phyloP scores from a whole-genome alignment of 306 rosid species.

The Leucaena leucocephala region DNA sequence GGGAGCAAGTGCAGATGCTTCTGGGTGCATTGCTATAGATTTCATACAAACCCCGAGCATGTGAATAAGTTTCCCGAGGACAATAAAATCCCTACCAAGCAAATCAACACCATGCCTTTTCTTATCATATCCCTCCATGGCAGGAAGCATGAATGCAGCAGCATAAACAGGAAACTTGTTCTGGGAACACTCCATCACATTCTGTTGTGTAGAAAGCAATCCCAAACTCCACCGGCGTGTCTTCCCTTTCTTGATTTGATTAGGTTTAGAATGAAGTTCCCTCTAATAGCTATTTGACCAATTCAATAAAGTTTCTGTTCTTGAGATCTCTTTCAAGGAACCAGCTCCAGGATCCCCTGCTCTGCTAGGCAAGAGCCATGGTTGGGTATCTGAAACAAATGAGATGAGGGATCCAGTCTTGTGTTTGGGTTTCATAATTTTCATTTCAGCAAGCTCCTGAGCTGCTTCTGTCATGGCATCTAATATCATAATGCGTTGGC shows the following conservation, averaged over 20 bases:
- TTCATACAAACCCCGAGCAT: slow-evolving; percentile 96
- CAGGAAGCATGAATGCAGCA: slow-evolving; percentile 97
- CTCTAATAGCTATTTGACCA: slow-evolving; percentile 90
- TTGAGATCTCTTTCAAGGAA: slow-evolving; percentile 82
- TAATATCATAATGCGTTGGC: slow-evolving; percentile 91
- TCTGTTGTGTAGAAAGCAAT: slow-evolving; percentile 48
- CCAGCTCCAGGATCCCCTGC: slow-evolving; percentile 76
- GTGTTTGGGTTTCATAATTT: slow-evolving; percentile 58
- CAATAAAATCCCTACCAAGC: slow-evolving; percentile 88
- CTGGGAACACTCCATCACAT: slow-evolving; percentile 66
- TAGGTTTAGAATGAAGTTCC: slow-evolving; percentile 71
- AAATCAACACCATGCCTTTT: slow-evolving; percentile 92
- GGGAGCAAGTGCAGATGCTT: slow-evolving; percentile 80
- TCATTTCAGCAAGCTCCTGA: slow-evolving; percentile 80
- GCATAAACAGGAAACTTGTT: slow-evolving; percentile 94
- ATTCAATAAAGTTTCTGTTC: slow-evolving; percentile 64
- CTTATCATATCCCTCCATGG: slow-evolving; percentile 93
- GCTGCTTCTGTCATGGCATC: slow-evolving; percentile 96
- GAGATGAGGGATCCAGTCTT: slow-evolving; percentile 65
- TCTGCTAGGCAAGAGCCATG: slow-evolving; percentile 92
- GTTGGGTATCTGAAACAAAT: slow-evolving; percentile 69
- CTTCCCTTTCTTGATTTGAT: slow-evolving; percentile 77
- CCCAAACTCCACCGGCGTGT: slow-evolving; percentile 78
- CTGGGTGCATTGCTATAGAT: slow-evolving; percentile 95
- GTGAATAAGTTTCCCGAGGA: slow-evolving; percentile 82